Conservation (phyloP, 2,329 filamentous ascomycete genomes). For the Endoconidiophora polonica region DNA sequence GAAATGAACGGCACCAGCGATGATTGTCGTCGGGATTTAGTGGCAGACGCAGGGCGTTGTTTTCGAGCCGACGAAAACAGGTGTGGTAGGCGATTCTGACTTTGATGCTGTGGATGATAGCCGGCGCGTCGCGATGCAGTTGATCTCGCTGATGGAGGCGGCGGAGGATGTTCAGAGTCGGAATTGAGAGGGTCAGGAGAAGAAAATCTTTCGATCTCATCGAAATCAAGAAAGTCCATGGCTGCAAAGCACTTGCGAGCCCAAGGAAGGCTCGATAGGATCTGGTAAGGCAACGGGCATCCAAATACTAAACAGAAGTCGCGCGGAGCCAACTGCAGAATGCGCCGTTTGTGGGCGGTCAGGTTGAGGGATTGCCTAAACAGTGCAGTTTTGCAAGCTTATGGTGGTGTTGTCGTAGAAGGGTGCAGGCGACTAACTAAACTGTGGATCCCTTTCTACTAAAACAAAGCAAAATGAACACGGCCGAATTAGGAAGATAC, state of each 20-base stretch:
- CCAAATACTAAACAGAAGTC: no score
- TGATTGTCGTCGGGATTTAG: neutral
- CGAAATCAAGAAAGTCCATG: neutral
- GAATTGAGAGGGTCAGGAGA: conserved; percentile 13
- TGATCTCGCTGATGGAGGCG: neutral
- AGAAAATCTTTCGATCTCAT: conserved; percentile 1
- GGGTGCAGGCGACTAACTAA: no score
- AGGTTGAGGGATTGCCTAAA: no score
- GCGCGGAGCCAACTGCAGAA: neutral
- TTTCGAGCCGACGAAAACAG: neutral
- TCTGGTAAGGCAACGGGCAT: neutral
- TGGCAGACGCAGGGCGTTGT: neutral
- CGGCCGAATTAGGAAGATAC: neutral
- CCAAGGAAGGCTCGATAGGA: neutral
- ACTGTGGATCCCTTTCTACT: no score
- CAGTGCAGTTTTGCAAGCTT: no score
- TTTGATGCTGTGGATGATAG: neutral
- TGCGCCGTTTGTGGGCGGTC: neutral
- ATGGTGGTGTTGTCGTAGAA: no score
- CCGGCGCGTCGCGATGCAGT: conserved; percentile 7
- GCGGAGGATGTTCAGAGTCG: conserved; percentile 3
- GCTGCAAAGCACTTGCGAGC: neutral
- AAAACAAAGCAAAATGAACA: neutral
- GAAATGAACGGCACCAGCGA: neutral
- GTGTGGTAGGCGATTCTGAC: neutral